phyloP scores from a whole-genome alignment of 2,329 filamentous ascomycete species.

The Alternaria triticina region DNA sequence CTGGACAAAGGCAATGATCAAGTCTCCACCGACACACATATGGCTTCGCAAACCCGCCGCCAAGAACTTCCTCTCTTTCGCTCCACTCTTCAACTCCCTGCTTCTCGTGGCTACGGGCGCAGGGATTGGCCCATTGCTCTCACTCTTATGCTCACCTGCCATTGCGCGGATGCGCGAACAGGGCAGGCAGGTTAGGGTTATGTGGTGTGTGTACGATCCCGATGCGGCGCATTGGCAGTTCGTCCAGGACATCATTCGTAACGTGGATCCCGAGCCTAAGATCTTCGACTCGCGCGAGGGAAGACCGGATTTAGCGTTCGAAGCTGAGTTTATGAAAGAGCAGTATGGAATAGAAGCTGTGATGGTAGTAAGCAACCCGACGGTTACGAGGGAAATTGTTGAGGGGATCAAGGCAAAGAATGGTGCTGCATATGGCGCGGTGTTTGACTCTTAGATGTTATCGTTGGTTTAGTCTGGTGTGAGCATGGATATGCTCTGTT shows the following conservation, averaged over 20 bases:
- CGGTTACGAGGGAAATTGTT: constrained; percentile 23
- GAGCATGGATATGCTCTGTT: neutral
- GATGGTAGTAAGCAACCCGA: constrained; percentile 29
- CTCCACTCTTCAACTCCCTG: constrained; percentile 25
- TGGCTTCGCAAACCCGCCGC: constrained; percentile 25
- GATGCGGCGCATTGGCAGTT: constrained; percentile 22
- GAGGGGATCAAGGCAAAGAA: constrained; percentile 13
- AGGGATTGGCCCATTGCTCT: constrained; percentile 31
- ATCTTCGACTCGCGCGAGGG: constrained; percentile 21
- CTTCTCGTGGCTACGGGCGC: constrained; percentile 32
- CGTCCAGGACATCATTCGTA: constrained; percentile 14
- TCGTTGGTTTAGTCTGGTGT: neutral
- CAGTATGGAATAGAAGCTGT: constrained; percentile 18
- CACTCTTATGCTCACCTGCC: constrained; percentile 17
- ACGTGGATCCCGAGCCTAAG: constrained; percentile 14
- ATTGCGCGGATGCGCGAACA: constrained; percentile 10
- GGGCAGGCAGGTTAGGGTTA: constrained; percentile 12
- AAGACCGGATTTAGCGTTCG: constrained; percentile 20
- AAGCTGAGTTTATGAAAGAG: constrained; percentile 10
- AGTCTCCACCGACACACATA: constrained; percentile 15
- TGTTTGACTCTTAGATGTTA: constrained; percentile 26
- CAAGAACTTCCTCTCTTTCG: constrained; percentile 27
- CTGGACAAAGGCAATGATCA: constrained; percentile 36
- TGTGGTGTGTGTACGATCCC: constrained; percentile 26
- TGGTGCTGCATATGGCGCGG: constrained; percentile 27